Evolutionary conservation across 2,329 filamentous ascomycete genomes (phyloP), one percentile per base, ranked within the genome.

Genomic region (Grosmannia penicillata): DNA sequence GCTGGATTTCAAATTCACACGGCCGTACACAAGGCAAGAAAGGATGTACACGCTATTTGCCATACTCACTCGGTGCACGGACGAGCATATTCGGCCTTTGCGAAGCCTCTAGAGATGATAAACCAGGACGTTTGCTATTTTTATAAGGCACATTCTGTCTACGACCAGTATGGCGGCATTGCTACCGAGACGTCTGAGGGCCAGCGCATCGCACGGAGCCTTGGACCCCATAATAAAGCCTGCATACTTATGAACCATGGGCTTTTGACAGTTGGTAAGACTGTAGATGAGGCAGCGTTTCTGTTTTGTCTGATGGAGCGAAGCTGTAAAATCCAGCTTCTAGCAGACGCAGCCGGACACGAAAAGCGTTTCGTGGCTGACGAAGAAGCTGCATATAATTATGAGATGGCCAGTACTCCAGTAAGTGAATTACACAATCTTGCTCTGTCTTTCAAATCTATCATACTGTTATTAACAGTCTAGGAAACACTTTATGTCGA

Each of bases 251-350:
- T 67, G 33, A 79, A 78, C 47, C 74, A 78, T 50, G 75, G 75
- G 0, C 52, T 78, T 14, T 48, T 78, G 36, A 77, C 72, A 0
- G 68, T 71, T 0, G 75, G 75, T 3, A 48, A 49, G 3, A 78
- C 73, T 0, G 72, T 78, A 5, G 75, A 78, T 45, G 73, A 78
- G 51, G 74, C 74, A 0, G 71, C 71, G 1, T 77, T 70, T 48
- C 51, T 76, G 21, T 77, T 75, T 51, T 65, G 64, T 2, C 53
- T 70, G n/a, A 64, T 76, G 56, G 75, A 78, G 60, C 72, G 14
- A 71, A 78, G 70, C 9, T 85, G 80, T 47, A 66, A 75, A 38
- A 63, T 78, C 9, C 81, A 85, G 51, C 53, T 78, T 31, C 53
- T 65, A 43, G 65, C 67, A 9, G 73, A 78, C 50, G 71, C 72